phyloP scores from a whole-genome alignment of 805 yeast genomes.

The Candida caryicola region DNA sequence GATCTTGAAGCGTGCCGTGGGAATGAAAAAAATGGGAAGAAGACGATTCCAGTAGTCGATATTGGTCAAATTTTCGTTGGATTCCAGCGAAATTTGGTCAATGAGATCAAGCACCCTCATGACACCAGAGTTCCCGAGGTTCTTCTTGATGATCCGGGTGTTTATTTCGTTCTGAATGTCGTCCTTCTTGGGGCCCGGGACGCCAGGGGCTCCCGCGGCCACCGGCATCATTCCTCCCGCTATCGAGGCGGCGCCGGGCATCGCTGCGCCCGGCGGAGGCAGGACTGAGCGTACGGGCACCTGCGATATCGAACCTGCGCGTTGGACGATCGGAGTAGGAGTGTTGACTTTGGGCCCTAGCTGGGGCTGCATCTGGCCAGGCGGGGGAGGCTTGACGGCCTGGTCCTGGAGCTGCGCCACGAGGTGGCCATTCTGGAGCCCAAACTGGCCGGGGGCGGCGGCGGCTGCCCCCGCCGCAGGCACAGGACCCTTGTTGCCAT shows the following conservation, averaged over 20 bases:
- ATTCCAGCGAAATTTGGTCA: constrained; percentile 37
- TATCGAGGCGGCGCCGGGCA: not conserved
- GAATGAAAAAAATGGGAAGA: constrained; percentile 30
- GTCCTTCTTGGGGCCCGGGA: not conserved
- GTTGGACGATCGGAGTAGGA: not conserved
- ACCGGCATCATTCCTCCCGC: not conserved
- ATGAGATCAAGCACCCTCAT: constrained; percentile 38
- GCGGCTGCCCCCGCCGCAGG: not conserved
- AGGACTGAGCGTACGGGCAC: not conserved
- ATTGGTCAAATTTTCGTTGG: constrained; percentile 24
- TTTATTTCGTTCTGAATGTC: constrained; percentile 26
- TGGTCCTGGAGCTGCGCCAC: not conserved
- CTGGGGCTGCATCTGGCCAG: not conserved
- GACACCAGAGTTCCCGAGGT: constrained; percentile 42
- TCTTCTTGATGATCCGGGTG: constrained; percentile 35
- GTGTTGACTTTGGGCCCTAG: not conserved
- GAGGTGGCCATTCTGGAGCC: not conserved
- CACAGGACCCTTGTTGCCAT: not conserved
- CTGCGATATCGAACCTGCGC: not conserved
- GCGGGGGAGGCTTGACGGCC: not conserved
- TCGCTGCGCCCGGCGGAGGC: not conserved
- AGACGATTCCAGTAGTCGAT: constrained; percentile 38
- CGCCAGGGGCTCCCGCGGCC: not conserved
- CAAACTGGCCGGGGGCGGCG: not conserved
- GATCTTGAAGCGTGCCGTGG: constrained; percentile 29